Conservation (phyloP, 192 early-diverging fungal genomes). For the Lobosporangium transversale region DNA sequence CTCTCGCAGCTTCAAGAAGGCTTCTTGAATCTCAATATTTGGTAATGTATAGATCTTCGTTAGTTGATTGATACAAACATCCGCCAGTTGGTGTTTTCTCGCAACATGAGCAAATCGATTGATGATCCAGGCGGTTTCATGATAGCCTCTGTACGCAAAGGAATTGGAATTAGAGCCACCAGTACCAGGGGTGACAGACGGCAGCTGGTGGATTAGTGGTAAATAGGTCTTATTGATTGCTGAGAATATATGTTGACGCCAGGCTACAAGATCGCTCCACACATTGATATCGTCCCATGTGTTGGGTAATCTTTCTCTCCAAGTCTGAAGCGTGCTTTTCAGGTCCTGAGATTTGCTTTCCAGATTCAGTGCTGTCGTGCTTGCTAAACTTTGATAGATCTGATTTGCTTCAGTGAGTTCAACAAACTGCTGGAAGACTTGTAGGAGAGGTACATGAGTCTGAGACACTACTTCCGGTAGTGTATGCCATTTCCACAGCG, state of each 20-base stretch:
- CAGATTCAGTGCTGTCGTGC: constrained; percentile 84
- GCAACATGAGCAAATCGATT: constrained; percentile 98
- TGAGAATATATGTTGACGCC: constrained; percentile 97
- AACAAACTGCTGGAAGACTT: constrained; percentile 96
- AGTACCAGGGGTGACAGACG: constrained; percentile 59
- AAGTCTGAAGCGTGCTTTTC: constrained; percentile 90
- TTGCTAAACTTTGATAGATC: constrained; percentile 84
- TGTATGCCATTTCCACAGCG: constrained; percentile 90
- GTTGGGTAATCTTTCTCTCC: constrained; percentile 97
- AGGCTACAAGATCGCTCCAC: constrained; percentile 97
- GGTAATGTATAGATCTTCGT: constrained; percentile 98
- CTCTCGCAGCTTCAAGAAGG: constrained; percentile 95
- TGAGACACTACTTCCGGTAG: constrained; percentile 86
- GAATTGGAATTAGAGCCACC: constrained; percentile 76
- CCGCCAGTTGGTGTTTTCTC: constrained; percentile 92
- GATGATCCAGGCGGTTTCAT: constrained; percentile 99
- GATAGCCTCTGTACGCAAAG: constrained; percentile 96
- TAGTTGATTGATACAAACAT: constrained; percentile 91
- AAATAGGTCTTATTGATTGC: constrained; percentile 96
- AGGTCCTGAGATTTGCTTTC: constrained; percentile 89
- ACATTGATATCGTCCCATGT: constrained; percentile 97
- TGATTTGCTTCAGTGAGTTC: constrained; percentile 93
- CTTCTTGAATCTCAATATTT: constrained; percentile 99
- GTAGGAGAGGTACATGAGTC: constrained; percentile 87
- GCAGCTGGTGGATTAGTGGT: constrained; percentile 73